These are phyloP conservation scores for Phytophthora cryptogea DNA, from an alignment of 352 stramenopile species.

Conservation along the genomic window DNA sequence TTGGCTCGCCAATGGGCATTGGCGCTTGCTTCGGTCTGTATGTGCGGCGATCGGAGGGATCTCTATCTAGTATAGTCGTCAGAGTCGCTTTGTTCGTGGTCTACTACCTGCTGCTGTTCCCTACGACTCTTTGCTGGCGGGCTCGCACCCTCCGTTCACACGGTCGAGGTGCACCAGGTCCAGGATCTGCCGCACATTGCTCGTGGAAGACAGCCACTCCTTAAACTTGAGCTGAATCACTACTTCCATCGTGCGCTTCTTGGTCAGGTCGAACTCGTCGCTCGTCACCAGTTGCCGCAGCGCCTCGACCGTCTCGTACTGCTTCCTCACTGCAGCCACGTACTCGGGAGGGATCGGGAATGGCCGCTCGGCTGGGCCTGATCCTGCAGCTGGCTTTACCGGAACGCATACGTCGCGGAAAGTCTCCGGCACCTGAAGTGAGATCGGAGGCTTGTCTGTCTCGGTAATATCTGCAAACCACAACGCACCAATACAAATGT, in stretches of 20 bases:
- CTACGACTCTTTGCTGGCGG: conserved; percentile 29
- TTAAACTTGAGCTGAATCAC: conserved; percentile 86
- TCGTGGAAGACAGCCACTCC: conserved; percentile 88
- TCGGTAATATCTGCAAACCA: conserved; percentile 38
- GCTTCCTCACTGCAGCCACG: conserved; percentile 53
- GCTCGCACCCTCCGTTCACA: conserved; percentile 26
- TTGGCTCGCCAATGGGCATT: conserved; percentile 4
- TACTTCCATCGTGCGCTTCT: conserved; percentile 82
- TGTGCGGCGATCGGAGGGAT: conserved; percentile 14
- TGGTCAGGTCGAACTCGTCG: conserved; percentile 81
- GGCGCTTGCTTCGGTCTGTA: conserved; percentile 1
- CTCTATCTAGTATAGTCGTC: conserved; percentile 41
- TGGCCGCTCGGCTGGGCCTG: conserved; percentile 54
- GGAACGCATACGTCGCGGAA: conserved; percentile 77
- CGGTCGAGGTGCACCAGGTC: conserved; percentile 87
- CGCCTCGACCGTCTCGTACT: conserved; percentile 78
- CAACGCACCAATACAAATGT: not conserved
- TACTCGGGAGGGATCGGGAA: conserved; percentile 85
- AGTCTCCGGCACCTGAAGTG: conserved; percentile 56
- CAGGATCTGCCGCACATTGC: conserved; percentile 88
- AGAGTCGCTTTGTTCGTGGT: conserved; percentile 6
- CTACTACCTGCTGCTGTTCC: conserved; percentile 3
- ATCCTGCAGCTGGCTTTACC: conserved; percentile 50
- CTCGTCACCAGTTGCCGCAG: conserved; percentile 73
- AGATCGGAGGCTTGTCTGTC: conserved; percentile 58